Evolutionary conservation across 768 basidiomycete species (phyloP), one percentile per base, ranked within the genome.

Genomic region (Gymnopilus junonius): DNA sequence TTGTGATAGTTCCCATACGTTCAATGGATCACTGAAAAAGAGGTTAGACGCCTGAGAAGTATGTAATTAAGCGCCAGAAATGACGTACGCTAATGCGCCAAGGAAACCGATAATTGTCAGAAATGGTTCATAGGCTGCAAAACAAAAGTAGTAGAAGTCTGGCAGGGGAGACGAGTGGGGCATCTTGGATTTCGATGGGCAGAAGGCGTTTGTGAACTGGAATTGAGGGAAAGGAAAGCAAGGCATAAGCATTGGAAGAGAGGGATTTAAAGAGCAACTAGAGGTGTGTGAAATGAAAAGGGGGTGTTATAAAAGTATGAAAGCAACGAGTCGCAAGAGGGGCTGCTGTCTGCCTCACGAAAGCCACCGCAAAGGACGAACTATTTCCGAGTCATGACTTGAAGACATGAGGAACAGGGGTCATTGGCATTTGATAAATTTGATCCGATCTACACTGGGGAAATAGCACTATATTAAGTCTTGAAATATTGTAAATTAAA

Each of bases 61-160:
- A n/a, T n/a, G 29, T 31, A 57, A 35, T 55, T 55, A 40, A 54
- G 58, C 35, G 43, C n/a, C 21, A 53, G 58, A 29, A 58, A 25
- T 59, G 40, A 77, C 79, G 63, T 72, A 83, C 82, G 74, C 75
- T 20, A 88, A 71, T 2, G 91, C 80, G 4, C 91, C 91, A 43
- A 92, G 65, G 72, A 91, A 86, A 34, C 92, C 91, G 45, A 85
- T 69, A 21, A 81, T 74, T 20, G 89, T 86, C 59, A 93, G 75
- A 27, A 86, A 79, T 0, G 92, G 92, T 74, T 93, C 92, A 70
- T 90, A 92, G 58, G 86, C 79, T 27, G 86, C 90, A 69, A 93
- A 93, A 65, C 89, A 79, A 45, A 85, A 81, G 75, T 87, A 93
- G 76, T 93, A 93, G 63, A 86, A 81, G 68, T 85, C 82, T 20